A percentile compares a stretch with the other conserved stretches of the same genome.
These are phyloP conservation scores for Ballota nigra DNA, from an alignment of 257 asterid species.

Conservation along the genomic window DNA sequence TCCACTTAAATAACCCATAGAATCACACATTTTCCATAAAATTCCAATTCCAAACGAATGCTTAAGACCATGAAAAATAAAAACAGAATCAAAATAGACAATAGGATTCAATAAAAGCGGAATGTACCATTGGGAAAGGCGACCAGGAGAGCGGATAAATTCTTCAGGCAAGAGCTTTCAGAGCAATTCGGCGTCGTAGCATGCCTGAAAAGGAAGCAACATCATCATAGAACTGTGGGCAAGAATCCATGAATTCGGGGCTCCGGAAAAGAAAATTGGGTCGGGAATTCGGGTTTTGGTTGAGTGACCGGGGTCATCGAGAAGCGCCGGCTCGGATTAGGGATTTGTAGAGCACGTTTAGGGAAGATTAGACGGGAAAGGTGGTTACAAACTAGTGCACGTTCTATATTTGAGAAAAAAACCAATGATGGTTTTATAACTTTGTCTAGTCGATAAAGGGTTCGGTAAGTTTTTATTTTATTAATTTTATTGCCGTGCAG, in stretches of 20 bases:
- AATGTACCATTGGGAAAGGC: slow-evolving; percentile 42
- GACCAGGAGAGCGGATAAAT: slow-evolving; percentile 41
- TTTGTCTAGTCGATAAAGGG: too few relatives aligned
- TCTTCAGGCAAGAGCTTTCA: slow-evolving; percentile 35
- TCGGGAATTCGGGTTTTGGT: slow-evolving; percentile 2
- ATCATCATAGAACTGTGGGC: slow-evolving; percentile 24
- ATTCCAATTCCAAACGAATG: background rate
- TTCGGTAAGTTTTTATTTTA: too few relatives aligned
- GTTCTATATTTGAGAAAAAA: too few relatives aligned
- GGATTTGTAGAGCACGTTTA: background rate
- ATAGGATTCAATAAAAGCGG: background rate
- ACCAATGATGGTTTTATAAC: too few relatives aligned
- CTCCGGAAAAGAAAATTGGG: slow-evolving; percentile 19
- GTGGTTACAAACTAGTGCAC: too few relatives aligned
- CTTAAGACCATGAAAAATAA: background rate
- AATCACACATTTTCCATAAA: background rate
- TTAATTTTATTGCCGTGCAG: too few relatives aligned
- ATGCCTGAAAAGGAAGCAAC: slow-evolving; percentile 19
- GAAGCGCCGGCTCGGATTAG: background rate
- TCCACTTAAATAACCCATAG: background rate
- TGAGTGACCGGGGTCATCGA: slow-evolving; percentile 23
- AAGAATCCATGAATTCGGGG: slow-evolving; percentile 21
- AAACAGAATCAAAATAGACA: background rate
- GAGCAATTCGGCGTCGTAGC: slow-evolving; percentile 23
- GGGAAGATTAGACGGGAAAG: too few relatives aligned